Base-by-base conservation (phyloP, 352 stramenopile species). In the Halophytophthora polymorphica region DNA sequence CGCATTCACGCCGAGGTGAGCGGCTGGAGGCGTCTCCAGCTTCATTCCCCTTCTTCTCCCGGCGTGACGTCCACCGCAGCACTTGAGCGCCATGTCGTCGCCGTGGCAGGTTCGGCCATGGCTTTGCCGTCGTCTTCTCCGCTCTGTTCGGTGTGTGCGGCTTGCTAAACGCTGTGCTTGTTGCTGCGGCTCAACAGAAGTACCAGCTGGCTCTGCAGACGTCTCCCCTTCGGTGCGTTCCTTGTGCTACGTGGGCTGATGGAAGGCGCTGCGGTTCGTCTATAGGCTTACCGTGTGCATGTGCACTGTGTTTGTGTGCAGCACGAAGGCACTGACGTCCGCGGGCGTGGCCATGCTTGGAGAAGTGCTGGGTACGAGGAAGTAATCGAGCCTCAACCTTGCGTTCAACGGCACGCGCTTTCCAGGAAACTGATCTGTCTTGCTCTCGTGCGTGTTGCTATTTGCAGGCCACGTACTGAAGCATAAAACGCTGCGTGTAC, bases 301-400 rank as follows among this genome's bases (percentile, higher is more conserved):
- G 40, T 41, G 6, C 10, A 12, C 33, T 42, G 6, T 41, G 21
- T n/a, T 44, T 40, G 36, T 8, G 10, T 15, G 19, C 42, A 89
- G 78, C 17, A 90, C 80, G 14, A 90, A 90, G 49, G 61, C 77
- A 5, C 41, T 85, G 40, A 90, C 80, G 13, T 88, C 80, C 10
- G 80, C 65, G 3, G 64, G 55, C 0, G 78, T 90, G 17, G 77
- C 73, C 14, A 80, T 78, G 54, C 59, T 87, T 0, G 80, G 80
- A 33, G 80, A 90, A 67, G 54, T 88, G 25, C 46, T 88, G 25
- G 80, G 80, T 88, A 62, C 23, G 60, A 47, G 29, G 29, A 34
- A 12, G 6, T 56, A 21, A 0, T 48, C 23, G 6, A 31, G 49
- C 28, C 10, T 33, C n/a, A n/a, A n/a, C n/a, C n/a, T n/a, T n/a